A percentile compares a stretch with the other conserved stretches of the same genome.
Evolutionary conservation across 2,329 filamentous ascomycete genomes (phyloP).

Genomic region (Knufia fluminis): DNA sequence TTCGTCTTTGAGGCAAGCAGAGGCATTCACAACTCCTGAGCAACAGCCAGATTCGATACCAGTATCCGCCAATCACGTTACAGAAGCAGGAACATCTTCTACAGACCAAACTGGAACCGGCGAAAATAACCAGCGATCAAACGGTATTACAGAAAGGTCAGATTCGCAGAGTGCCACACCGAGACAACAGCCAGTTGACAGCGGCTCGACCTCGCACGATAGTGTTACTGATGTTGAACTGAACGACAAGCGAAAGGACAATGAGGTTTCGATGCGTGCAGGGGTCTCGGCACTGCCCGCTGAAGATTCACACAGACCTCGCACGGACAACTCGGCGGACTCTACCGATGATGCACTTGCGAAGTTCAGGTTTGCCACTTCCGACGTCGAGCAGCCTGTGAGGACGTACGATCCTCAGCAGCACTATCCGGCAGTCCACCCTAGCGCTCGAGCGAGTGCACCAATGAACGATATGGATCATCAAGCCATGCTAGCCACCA

Average conservation of each 20-base stretch:
- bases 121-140: background rate
- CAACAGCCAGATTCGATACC: background rate
- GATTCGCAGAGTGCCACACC: conserved; percentile 7
- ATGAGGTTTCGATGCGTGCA: conserved; percentile 20
- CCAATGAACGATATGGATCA: conserved; percentile 13
- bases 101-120: background rate
- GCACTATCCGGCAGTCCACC: conserved; percentile 12
- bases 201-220: background rate
- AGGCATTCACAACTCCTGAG: conserved; percentile 1
- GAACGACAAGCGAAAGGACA: conserved; percentile 16
- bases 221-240: conserved; percentile 5
- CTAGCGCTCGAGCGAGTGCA: conserved; percentile 14
- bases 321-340: conserved; percentile 10
- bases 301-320: background rate
- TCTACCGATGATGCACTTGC: conserved; percentile 12
- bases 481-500: background rate
- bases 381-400: conserved; percentile 17
- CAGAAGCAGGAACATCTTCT: background rate
- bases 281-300: conserved; percentile 17
- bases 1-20: conserved; percentile 6
- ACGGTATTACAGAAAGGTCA: background rate
- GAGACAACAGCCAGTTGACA: background rate
- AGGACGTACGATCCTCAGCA: conserved; percentile 17
- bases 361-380: conserved; percentile 21
- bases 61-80: background rate